Evolutionary conservation across 345 rosid species (phyloP), one percentile per base, ranked within the genome.

Genomic region (Clausena lansium): DNA sequence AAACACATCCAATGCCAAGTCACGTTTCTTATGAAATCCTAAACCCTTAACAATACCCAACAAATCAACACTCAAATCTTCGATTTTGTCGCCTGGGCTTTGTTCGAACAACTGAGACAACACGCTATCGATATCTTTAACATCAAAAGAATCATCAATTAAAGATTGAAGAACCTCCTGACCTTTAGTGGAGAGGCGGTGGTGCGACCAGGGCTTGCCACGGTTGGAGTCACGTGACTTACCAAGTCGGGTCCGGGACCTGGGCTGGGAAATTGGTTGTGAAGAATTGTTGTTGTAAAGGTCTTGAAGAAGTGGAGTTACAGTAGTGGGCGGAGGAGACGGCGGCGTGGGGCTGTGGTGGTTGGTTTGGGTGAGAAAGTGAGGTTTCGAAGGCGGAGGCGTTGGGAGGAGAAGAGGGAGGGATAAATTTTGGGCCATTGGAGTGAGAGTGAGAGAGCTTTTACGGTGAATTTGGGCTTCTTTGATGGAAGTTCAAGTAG

Each of bases 381-480:
- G 70, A 62, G 91, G 83, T 81, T 89, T 94, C 17, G 89, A 35
- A 10, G 92, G 85, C 5, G 92, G 88, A 5, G 85, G 90, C 52
- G 32, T 87, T 3, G 94, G 93, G 70, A 93, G 87, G 76, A 92
- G 86, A 74, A 92, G 94, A 57, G 98, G 95, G 0, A 89, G 86
- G 71, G 92, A 88, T 25, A 92, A 82, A 71, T 86, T 95, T 74
- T 92, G 93, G 20, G 94, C 92, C 99, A 95, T 95, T 77, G 78
- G 75, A 75, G 75, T 11, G 62, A 63, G 30, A 65, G 58, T 36
- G 74, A 24, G 50, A 65, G 71, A 58, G 19, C 45, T 33, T 33
- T 9, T 24, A 1, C n/a, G n/a, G 45, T 45, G 77, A 45, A 9
- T 17, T 63, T 10, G 58, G 63, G 70, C 47, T 3, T 1, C 65